These are phyloP conservation scores for Paspalum notatum DNA, from an alignment of 176 grass and related monocot species.

Conservation along the genomic window DNA sequence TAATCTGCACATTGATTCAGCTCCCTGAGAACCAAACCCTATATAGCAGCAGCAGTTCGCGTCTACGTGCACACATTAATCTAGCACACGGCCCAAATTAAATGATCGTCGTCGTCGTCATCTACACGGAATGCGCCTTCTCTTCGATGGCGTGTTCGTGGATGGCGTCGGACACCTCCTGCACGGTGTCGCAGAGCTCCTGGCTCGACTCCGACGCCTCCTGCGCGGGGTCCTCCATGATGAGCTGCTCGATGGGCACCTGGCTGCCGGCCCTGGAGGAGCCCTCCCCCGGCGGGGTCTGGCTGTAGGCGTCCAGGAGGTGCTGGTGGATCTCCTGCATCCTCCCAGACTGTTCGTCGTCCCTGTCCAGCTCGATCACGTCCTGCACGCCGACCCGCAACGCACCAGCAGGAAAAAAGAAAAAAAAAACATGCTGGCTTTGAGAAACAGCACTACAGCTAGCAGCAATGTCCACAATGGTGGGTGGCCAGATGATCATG, in stretches of 20 bases:
- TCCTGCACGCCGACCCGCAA: slow-evolving; percentile 49
- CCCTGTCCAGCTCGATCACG: slow-evolving; percentile 88
- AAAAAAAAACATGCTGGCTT: background rate
- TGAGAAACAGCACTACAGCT: background rate
- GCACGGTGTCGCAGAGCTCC: slow-evolving; percentile 55
- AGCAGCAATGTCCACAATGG: background rate
- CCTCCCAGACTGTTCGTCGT: slow-evolving; percentile 75
- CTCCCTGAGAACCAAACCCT: too few relatives aligned
- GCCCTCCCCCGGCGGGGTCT: slow-evolving; percentile 30
- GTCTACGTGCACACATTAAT: background rate
- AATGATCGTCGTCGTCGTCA: background rate
- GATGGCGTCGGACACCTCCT: slow-evolving; percentile 36
- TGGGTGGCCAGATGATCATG: too few relatives aligned
- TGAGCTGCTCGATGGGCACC: slow-evolving; percentile 29
- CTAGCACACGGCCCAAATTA: too few relatives aligned
- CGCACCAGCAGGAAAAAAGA: background rate
- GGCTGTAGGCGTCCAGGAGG: slow-evolving; percentile 71
- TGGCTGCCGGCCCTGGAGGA: background rate
- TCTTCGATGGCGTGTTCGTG: slow-evolving; percentile 27
- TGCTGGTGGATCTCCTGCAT: slow-evolving; percentile 85
- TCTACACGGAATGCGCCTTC: slow-evolving; percentile 17
- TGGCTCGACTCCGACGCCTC: slow-evolving; percentile 48
- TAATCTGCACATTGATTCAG: too few relatives aligned
- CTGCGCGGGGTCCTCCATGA: slow-evolving; percentile 42
- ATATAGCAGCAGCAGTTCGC: too few relatives aligned